Conservation (phyloP, 2,329 filamentous ascomycete species). For the Bimuria novae-zelandiae region DNA sequence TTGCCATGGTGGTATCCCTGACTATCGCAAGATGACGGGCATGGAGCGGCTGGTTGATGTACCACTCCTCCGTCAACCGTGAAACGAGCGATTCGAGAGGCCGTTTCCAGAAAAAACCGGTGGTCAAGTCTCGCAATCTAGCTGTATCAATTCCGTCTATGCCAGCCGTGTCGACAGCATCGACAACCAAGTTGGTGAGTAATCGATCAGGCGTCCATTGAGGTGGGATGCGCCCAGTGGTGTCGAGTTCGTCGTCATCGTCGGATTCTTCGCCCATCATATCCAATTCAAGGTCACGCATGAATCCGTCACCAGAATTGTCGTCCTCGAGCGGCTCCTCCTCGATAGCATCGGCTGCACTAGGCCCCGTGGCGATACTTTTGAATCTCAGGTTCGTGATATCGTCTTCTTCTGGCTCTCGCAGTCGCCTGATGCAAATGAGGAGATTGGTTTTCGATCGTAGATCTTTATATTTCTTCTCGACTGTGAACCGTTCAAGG, state of each 20-base stretch:
- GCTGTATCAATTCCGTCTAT: conserved; percentile 55
- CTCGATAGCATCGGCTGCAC: conserved; percentile 17
- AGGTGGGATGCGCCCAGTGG: conserved; percentile 48
- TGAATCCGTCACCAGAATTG: conserved; percentile 33
- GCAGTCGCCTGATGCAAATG: conserved; percentile 48
- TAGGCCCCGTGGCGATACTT: conserved; percentile 20
- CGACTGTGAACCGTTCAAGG: conserved; percentile 45
- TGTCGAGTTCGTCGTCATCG: conserved; percentile 28
- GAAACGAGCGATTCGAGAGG: conserved; percentile 59
- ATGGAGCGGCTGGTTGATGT: conserved; percentile 62
- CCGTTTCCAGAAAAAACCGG: conserved; percentile 59
- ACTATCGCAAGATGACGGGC: conserved; percentile 62
- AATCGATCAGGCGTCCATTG: conserved; percentile 60
- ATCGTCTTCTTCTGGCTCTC: conserved; percentile 43
- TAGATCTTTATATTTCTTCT: conserved; percentile 26
- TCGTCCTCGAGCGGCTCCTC: conserved; percentile 36
- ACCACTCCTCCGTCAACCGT: conserved; percentile 61
- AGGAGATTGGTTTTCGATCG: conserved; percentile 29
- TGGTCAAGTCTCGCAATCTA: conserved; percentile 43
- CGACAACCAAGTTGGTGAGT: conserved; percentile 58
- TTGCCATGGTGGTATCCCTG: conserved; percentile 56
- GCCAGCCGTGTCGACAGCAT: conserved; percentile 54
- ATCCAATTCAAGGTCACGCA: conserved; percentile 40
- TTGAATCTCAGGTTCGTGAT: conserved; percentile 38
- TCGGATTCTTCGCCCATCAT: conserved; percentile 27